Base-by-base conservation (phyloP, 257 asterid species). In the Plantago major region DNA sequence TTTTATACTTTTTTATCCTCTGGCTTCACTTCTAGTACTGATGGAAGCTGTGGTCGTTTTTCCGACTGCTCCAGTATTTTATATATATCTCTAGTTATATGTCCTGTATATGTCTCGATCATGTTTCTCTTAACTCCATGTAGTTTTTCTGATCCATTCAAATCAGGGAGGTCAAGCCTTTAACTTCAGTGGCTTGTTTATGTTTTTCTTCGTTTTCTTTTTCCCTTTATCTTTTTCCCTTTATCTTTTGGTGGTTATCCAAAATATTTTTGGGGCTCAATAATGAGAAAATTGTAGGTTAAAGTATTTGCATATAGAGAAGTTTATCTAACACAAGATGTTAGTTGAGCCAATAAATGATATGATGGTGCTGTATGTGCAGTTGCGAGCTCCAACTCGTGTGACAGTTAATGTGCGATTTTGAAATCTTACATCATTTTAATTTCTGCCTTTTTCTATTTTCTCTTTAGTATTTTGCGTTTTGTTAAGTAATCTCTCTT, bases 401-500 rank as follows among this genome's bases (percentile, higher is more conserved):
- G 60, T 42, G 55, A 56, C 9, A 5, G 50, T 70, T 17, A 59
- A 42, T 62, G 45, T 57, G 17, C 66, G 47, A 28, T 69, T 14
- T 53, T 55, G 45, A 66, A 43, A 43, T 60, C 48, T 22, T 52
- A 45, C 11, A 49, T 47, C 54, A 52, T 61, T 56, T 51, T 44
- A 55, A 53, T 14, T 12, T 26, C 42, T 53, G 13, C 45, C 10
- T 54, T 38, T 63, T 18, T 44, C 14, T 46, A 28, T 33, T 62
- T 63, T 64, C 60, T 53, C 53, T 60, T 37, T 12, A 43, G 42
- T 48, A 51, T 42, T 65, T 61, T 62, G 45, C 66, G 70, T 70
- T 47, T 58, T 18, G 46, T 45, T 49, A 38, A 40, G 59, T 38
- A 33, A 46, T 66, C 37, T 56, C 40, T 63, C 42, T 46, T 66